phyloP scores from a whole-genome alignment of 495 filamentous ascomycete species.

The Jackrogersella multiformis region DNA sequence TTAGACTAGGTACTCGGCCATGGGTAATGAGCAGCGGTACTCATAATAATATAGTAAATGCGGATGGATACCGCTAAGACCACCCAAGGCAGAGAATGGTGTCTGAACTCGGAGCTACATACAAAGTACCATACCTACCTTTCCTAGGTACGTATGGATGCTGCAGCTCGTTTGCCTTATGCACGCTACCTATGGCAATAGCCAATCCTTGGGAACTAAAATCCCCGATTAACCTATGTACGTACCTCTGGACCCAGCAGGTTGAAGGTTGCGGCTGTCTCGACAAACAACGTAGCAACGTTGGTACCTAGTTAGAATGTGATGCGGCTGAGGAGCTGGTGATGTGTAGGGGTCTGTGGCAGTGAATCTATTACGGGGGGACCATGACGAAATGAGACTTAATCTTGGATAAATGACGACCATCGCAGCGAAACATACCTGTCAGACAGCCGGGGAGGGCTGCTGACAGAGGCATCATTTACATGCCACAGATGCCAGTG shows the following conservation, averaged over 20 bases:
- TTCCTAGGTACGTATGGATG: slow-evolving; percentile 6
- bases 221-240: slow-evolving; percentile 8
- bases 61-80: slow-evolving; percentile 34
- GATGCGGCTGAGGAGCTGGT: slow-evolving; percentile 31
- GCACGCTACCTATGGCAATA: slow-evolving; percentile 22
- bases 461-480: slow-evolving; percentile 33
- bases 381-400: slow-evolving; percentile 29
- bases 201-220: slow-evolving; percentile 20
- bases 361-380: slow-evolving; percentile 24
- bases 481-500: slow-evolving; percentile 31
- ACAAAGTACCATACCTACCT: neutral
- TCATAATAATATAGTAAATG: slow-evolving; percentile 28
- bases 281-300: neutral
- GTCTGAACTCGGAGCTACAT: slow-evolving; percentile 9
- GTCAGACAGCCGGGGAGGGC: slow-evolving; percentile 5
- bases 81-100: too few species aligned
- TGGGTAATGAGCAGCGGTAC: slow-evolving; percentile 15
- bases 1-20: neutral
- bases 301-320: too few species aligned
- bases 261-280: slow-evolving; percentile 10
- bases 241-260: too few species aligned
- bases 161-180: slow-evolving; percentile 21
- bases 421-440: slow-evolving; percentile 1
- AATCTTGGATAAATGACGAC: slow-evolving; percentile 1
- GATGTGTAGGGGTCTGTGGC: slow-evolving; percentile 22